Evolutionary conservation across 2,329 filamentous ascomycete species (phyloP).

Genomic region (Achaetomium macrosporum): DNA sequence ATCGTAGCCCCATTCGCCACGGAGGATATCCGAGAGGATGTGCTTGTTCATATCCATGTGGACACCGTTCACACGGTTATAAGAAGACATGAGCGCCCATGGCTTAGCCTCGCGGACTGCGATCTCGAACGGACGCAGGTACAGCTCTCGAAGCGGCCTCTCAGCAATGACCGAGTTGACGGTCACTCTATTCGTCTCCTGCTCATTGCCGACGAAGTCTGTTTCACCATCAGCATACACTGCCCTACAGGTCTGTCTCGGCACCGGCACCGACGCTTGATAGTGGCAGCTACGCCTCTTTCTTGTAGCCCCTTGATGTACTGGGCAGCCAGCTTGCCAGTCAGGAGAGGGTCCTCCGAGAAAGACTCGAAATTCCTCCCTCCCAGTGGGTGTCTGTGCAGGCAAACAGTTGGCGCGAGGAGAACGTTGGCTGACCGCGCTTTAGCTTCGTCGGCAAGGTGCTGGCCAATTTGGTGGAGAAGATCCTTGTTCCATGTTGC

Average conservation of each 20-base stretch:
- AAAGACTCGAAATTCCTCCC: conserved; percentile 84
- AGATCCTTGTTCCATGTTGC: conserved; percentile 73
- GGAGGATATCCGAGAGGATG: conserved; percentile 51
- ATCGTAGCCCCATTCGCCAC: conserved; percentile 58
- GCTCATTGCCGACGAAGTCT: conserved; percentile 68
- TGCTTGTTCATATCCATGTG: conserved; percentile 53
- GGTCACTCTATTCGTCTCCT: conserved; percentile 62
- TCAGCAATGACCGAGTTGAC: conserved; percentile 61
- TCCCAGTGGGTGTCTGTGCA: conserved; percentile 77
- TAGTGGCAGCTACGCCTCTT: conserved; percentile 66
- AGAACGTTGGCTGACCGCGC: conserved; percentile 69
- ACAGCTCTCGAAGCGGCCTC: conserved; percentile 61
- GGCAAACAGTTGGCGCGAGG: conserved; percentile 72
- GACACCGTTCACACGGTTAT: conserved; percentile 60
- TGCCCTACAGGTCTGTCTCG: not conserved
- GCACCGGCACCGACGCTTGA: conserved; percentile 57
- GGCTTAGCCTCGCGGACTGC: conserved; percentile 62
- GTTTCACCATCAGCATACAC: conserved; percentile 11
- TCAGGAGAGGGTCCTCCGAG: conserved; percentile 74
- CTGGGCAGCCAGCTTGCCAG: conserved; percentile 65
- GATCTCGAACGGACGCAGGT: conserved; percentile 70
- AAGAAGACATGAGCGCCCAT: conserved; percentile 64
- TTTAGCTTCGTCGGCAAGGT: conserved; percentile 65
- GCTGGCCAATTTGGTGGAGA: conserved; percentile 61
- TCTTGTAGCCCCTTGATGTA: conserved; percentile 70